Base-by-base conservation (phyloP, 257 asterid species). In the Euphrasia confusa region DNA sequence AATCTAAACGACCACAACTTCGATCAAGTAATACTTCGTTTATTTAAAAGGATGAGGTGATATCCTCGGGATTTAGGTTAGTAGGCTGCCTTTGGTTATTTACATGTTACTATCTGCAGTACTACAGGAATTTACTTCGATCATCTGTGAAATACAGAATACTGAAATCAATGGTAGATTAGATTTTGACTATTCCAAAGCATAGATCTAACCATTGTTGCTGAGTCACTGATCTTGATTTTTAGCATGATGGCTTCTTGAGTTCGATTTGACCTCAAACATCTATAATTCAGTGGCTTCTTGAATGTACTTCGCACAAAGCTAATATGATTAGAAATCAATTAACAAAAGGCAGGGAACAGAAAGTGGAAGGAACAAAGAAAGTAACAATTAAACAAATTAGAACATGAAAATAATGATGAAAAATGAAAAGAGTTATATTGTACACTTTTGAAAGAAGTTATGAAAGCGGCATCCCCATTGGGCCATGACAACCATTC, bases 11-110 rank as follows among this genome's bases (percentile, higher is more conserved):
- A 11, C 45, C 54, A 66, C 45, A 44, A 15, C 56, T 17, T 60
- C 21, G 11, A 15, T 53, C 40, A 39, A 14, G 11, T 52, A 33
- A 27, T 60, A 44, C 49, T 53, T 60, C 47, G 17, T 52, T 33
- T 58, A 65, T 39, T 47, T 17, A 57, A 28, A 57, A 37, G 53
- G 64, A 61, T 42, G 60, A 44, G 50, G 15, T 70, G 21, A 53
- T 60, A 48, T 15, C 26, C 37, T 45, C 42, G 45, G 48, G 47
- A n/a, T 33, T 35, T 54, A 45, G 57, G 21, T 21, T 13, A 45
- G 47, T 45, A 26, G 57, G 65, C 47, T 42, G 18, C 32, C 55
- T 57, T 58, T 32, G n/a, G 44, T 57, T 48, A 14, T 49, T 7
- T 14, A 49, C 55, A 5, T 15, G 55, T n/a, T 49, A 11, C 13